These are phyloP conservation scores for Rhytidhysteron rufulum DNA, from an alignment of 2,329 filamentous ascomycete species.

Conservation along the genomic window DNA sequence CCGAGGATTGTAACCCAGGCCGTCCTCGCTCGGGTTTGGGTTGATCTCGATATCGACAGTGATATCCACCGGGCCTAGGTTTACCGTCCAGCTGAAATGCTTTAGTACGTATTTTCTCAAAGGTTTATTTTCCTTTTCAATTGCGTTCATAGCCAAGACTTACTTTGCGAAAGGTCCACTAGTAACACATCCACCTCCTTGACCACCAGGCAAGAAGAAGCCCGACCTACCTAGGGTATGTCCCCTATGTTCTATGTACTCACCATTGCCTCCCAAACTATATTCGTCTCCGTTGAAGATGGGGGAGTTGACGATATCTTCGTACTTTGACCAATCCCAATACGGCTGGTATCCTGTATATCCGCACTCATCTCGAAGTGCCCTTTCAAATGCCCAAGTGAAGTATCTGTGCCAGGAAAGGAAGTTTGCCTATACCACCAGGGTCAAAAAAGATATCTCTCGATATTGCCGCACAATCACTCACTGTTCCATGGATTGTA, in stretches of 20 bases:
- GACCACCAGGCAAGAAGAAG: slow-evolving; percentile 7
- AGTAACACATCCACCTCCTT: slow-evolving; percentile 20
- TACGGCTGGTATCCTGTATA: slow-evolving; percentile 38
- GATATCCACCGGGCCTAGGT: slow-evolving; percentile 40
- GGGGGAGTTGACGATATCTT: slow-evolving; percentile 11
- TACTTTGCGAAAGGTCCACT: slow-evolving; percentile 26
- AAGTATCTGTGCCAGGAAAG: slow-evolving; percentile 31
- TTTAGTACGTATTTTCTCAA: background rate
- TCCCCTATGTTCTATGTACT: slow-evolving; percentile 15
- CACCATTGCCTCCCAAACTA: slow-evolving; percentile 34
- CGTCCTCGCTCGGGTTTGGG: slow-evolving; percentile 17
- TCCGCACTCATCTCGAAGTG: slow-evolving; percentile 30
- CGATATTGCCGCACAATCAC: slow-evolving; percentile 1
- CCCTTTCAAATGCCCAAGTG: slow-evolving; percentile 29
- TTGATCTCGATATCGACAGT: slow-evolving; percentile 32
- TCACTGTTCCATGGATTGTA: slow-evolving; percentile 31
- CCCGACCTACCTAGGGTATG: slow-evolving; percentile 8
- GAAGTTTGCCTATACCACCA: slow-evolving; percentile 6
- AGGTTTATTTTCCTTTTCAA: slow-evolving; percentile 38
- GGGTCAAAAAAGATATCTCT: background rate
- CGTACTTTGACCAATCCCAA: slow-evolving; percentile 49
- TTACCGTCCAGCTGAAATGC: slow-evolving; percentile 33
- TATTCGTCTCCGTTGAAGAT: slow-evolving; percentile 21
- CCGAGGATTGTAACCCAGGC: slow-evolving; percentile 22
- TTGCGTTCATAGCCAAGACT: background rate